A percentile compares a stretch with the other conserved stretches of the same genome.
Evolutionary conservation across 352 stramenopile genomes (phyloP).

Genomic region (Phytopythium boreale): DNA sequence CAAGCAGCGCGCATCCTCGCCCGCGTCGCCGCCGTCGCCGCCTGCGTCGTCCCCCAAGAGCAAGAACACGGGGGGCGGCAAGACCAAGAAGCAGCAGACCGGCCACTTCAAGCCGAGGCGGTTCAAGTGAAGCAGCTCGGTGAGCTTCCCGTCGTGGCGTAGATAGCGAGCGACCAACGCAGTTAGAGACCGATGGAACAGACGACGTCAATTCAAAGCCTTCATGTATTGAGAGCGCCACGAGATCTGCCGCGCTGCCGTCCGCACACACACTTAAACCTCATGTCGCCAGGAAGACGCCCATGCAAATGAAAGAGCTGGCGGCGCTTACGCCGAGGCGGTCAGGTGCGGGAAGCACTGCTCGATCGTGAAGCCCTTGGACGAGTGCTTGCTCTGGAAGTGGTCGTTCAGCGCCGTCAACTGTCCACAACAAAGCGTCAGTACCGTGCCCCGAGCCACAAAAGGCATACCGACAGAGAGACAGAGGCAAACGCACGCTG

Average conservation of each 20-base stretch:
- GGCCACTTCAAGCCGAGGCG: conserved; percentile 38
- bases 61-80: conserved; percentile 19
- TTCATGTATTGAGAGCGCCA: conserved; percentile 2
- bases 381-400: conserved; percentile 76
- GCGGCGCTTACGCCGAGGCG: neutral
- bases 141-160: no score
- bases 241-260: neutral
- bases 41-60: conserved; percentile 5
- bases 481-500: conserved; percentile 39
- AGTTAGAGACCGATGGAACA: neutral
- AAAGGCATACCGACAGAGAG: conserved; percentile 1
- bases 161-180: no score
- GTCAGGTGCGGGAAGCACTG: conserved; percentile 63
- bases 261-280: no score
- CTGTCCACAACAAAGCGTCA: no score
- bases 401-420: conserved; percentile 72
- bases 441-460: no score
- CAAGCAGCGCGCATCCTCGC: conserved; percentile 37
- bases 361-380: conserved; percentile 73
- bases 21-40: neutral
- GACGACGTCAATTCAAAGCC: conserved; percentile 3
- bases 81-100: conserved; percentile 39
- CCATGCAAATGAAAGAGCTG: neutral
- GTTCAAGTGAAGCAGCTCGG: conserved; percentile 26
- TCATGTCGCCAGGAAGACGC: neutral